Evolutionary conservation across 2,329 filamentous ascomycete genomes (phyloP).

Genomic region (Hypoxylon rubiginosum): DNA sequence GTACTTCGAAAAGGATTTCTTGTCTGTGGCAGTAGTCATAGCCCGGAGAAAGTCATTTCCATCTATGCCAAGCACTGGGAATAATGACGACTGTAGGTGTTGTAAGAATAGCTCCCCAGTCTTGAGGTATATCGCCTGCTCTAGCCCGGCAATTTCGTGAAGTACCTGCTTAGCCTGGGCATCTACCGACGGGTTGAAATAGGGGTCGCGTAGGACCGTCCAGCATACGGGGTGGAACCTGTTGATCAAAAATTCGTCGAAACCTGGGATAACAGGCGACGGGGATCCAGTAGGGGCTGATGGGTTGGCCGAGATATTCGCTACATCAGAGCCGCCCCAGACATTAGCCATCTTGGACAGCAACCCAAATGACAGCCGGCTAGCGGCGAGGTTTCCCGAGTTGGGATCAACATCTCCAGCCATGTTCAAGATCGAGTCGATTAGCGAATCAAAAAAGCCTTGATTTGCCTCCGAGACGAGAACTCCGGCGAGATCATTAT

Average conservation of each 20-base stretch:
- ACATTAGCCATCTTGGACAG: conserved; percentile 85
- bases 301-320: conserved; percentile 67
- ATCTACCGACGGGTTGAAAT: conserved; percentile 83
- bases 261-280: conserved; percentile 80
- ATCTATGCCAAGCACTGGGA: conserved; percentile 74
- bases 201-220: conserved; percentile 83
- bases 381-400: conserved; percentile 71
- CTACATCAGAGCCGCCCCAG: conserved; percentile 90
- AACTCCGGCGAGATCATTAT: conserved; percentile 89
- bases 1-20: conserved; percentile 74
- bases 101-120: conserved; percentile 85
- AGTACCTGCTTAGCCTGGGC: conserved; percentile 91
- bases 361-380: conserved; percentile 82
- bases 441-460: conserved; percentile 87
- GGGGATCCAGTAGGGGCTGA: conserved; percentile 64
- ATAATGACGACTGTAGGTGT: conserved; percentile 73
- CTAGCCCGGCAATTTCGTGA: conserved; percentile 86
- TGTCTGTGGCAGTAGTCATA: conserved; percentile 70
- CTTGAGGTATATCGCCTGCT: conserved; percentile 92
- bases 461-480: conserved; percentile 93
- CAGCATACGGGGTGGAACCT: conserved; percentile 91
- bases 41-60: conserved; percentile 70
- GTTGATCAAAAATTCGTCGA: conserved; percentile 90
- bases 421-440: conserved; percentile 86
- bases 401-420: conserved; percentile 77